Percentiles rank a stretch among this genome's conserved stretches.
Conservation (phyloP, 129 eudicot genomes). For the Kitagawia praeruptora region DNA sequence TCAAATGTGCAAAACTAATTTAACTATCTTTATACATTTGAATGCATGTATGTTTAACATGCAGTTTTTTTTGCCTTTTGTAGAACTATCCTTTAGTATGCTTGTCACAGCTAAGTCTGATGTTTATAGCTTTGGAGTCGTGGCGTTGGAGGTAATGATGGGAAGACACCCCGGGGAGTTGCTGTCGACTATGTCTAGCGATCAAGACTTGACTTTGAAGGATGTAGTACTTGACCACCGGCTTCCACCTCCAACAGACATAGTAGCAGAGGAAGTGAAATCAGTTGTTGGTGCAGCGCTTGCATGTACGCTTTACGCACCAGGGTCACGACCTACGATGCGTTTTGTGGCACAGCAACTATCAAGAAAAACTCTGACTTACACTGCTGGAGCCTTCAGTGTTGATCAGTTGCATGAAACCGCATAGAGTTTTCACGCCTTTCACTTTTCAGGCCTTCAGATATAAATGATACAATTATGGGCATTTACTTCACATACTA, state of each 20-base stretch:
- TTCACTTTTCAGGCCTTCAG: too few relatives aligned
- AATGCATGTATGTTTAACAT: background rate
- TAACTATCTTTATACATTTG: background rate
- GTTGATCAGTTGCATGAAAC: too few relatives aligned
- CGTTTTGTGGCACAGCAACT: conserved; percentile 63
- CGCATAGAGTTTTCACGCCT: too few relatives aligned
- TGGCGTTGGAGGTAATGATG: background rate
- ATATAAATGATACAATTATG: too few relatives aligned
- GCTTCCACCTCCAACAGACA: conserved; percentile 51
- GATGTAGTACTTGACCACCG: conserved; percentile 65
- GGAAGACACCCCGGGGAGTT: conserved; percentile 6
- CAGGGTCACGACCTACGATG: conserved; percentile 77
- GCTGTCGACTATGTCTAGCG: conserved; percentile 19
- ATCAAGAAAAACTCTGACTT: too few relatives aligned
- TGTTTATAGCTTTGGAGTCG: conserved; percentile 11
- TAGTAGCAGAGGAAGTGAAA: conserved; percentile 37
- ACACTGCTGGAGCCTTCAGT: too few relatives aligned
- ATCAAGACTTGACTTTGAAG: conserved; percentile 27
- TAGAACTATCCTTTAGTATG: background rate
- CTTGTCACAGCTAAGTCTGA: background rate
- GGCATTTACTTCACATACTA: too few relatives aligned
- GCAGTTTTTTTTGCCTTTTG: background rate
- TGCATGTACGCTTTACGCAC: conserved; percentile 42
- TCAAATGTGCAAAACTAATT: too few relatives aligned
- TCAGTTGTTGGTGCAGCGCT: conserved; percentile 43